These are phyloP conservation scores for Carex pumila DNA, from an alignment of 176 grass and related monocot species.

Conservation along the genomic window DNA sequence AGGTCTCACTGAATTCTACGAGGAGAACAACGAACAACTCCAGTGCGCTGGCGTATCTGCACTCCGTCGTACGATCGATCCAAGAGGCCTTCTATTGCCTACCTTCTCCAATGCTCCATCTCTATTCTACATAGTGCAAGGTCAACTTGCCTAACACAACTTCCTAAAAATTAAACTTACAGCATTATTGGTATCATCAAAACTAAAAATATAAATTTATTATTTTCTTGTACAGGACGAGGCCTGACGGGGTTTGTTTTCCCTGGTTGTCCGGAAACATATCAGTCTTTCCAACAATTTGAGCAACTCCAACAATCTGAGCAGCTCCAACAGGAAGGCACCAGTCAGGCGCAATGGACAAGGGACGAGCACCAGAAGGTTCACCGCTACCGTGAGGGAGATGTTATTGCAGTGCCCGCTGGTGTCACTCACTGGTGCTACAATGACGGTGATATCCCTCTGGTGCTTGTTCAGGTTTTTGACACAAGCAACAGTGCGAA, in stretches of 20 bases:
- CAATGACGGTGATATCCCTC: slow-evolving; percentile 32
- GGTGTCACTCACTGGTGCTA: slow-evolving; percentile 31
- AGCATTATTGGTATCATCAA: background rate
- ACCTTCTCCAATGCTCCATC: slow-evolving; percentile 21
- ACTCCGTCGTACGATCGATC: slow-evolving; percentile 18
- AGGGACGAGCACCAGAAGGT: slow-evolving; percentile 39
- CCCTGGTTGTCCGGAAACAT: slow-evolving; percentile 39
- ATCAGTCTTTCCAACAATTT: slow-evolving; percentile 17
- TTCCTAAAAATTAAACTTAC: background rate
- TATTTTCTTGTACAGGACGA: background rate
- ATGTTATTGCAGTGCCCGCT: slow-evolving; percentile 27
- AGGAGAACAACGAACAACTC: slow-evolving; percentile 7
- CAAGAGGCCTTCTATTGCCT: slow-evolving; percentile 21
- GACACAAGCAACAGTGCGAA: slow-evolving; percentile 26
- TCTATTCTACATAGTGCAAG: slow-evolving; percentile 29
- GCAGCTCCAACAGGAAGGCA: background rate
- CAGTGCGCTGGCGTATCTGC: slow-evolving; percentile 16
- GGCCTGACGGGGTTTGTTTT: slow-evolving; percentile 15
- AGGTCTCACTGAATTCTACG: slow-evolving; percentile 25
- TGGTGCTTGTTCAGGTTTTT: slow-evolving; percentile 21
- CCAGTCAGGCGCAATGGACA: background rate
- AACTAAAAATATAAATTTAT: background rate
- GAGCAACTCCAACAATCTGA: background rate
- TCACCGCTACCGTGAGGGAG: slow-evolving; percentile 24
- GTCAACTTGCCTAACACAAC: background rate